Evolutionary conservation across 2,329 filamentous ascomycete genomes (phyloP).

Genomic region (Colletotrichum sp.): DNA sequence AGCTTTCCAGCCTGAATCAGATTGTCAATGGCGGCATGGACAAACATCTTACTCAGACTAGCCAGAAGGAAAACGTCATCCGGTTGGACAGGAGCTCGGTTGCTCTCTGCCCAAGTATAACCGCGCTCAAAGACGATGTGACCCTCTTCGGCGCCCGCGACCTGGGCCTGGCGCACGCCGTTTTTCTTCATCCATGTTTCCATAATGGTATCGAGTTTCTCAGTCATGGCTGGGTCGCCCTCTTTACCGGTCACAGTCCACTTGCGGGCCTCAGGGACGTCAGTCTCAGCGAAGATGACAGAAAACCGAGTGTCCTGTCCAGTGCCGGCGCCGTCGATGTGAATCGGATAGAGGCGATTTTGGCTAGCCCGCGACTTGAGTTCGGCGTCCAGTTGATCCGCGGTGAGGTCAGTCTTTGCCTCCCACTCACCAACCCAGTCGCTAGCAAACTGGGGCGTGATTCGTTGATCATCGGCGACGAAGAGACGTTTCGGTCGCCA

Average conservation of each 20-base stretch:
- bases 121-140: conserved; percentile 6
- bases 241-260: conserved; percentile 11
- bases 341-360: conserved; percentile 10
- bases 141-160: conserved; percentile 9
- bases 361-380: not conserved
- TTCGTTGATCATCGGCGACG: conserved; percentile 6
- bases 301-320: not conserved
- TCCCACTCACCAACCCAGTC: conserved; percentile 18
- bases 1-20: conserved; percentile 11
- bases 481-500: conserved; percentile 19
- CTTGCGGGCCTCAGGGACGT: not conserved
- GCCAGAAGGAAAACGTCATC: conserved; percentile 20
- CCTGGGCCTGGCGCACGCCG: conserved; percentile 20
- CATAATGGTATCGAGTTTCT: not conserved
- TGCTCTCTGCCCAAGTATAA: conserved; percentile 21
- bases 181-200: conserved; percentile 18
- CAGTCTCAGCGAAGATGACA: conserved; percentile 20
- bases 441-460: conserved; percentile 16
- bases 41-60: conserved; percentile 22
- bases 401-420: conserved; percentile 1
- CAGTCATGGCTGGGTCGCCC: not conserved
- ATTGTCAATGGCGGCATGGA: conserved; percentile 16
- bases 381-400: not conserved
- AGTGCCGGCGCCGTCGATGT: conserved; percentile 13
- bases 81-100: conserved; percentile 4